Evolutionary conservation across 331 rosid genomes (phyloP), one percentile per base, ranked within the genome.

Genomic region (Rosa hybrid): DNA sequence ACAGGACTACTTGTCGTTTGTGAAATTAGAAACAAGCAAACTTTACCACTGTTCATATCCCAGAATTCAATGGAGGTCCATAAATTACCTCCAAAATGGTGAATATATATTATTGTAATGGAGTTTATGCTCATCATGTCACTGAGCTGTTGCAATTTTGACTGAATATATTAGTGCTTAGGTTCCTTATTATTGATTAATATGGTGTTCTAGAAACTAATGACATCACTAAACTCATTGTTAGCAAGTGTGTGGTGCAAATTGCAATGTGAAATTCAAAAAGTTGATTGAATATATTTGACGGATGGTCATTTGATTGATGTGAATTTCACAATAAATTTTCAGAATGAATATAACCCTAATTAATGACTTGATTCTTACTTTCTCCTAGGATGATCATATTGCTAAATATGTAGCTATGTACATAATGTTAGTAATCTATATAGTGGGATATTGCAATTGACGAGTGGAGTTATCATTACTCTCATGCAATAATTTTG

Each of bases 1-100:
- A 1, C 10, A 4, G 14, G 49, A 50, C 64, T 54, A 45, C 63
- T 60, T 84, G 88, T 86, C 92, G 75, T 84, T 44, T 87, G 18
- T 79, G 77, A 68, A 21, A 44, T 34, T 30, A 5, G 34, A 76
- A 80, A 59, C 81, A 16, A 64, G 64, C 4, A 34, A 34, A 34
- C 39, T 34, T 30, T 53, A 41, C 54, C 80, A 57, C 62, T 72
- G 16, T 63, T 65, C 44, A 64, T 41, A 10, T 5, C 78, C 46
- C 25, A 17, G 39, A 48, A 18, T 59, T 60, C 9, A 27, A 44
- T 23, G 68, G 53, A 74, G 77, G 48, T 30, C 16, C 34, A 10
- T 44, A 34, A 71, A 49, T 49, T 6, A 38, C 72, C 42, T 48
- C 46, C 34, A n/a, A n/a, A 9, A 59, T 10, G 4, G 12, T 23